phyloP scores from a whole-genome alignment of 345 rosid species.

The Rhizophora mangle region DNA sequence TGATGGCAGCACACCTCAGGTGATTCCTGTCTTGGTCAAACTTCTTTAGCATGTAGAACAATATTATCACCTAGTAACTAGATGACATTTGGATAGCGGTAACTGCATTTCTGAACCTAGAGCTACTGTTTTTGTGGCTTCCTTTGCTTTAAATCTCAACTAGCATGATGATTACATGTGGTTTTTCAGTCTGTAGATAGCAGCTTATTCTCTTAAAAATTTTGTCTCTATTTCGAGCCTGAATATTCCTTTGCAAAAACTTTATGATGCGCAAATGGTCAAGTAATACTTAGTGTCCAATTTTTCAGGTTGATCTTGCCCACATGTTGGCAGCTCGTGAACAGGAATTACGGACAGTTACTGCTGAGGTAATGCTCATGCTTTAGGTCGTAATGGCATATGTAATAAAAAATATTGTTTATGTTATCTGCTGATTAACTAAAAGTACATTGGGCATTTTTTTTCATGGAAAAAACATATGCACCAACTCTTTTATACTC shows the following conservation, averaged over 20 bases:
- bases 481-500: too few species aligned
- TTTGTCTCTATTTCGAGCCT: not conserved
- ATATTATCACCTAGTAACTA: not conserved
- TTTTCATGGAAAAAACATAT: too few species aligned
- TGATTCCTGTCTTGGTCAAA: conserved; percentile 17
- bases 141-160: not conserved
- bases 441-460: too few species aligned
- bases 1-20: conserved; percentile 94
- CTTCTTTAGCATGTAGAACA: not conserved
- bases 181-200: not conserved
- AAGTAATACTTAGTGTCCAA: conserved; percentile 4
- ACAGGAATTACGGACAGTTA: conserved; percentile 84
- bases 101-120: not conserved
- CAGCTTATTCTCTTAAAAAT: not conserved
- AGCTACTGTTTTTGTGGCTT: not conserved
- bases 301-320: conserved; percentile 86
- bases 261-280: not conserved
- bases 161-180: not conserved
- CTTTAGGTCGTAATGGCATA: not conserved
- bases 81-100: not conserved
- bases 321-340: conserved; percentile 91
- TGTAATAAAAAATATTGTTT: not conserved
- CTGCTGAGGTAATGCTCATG: conserved; percentile 69
- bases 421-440: not conserved
- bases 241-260: not conserved